Evolutionary conservation across 2,329 filamentous ascomycete genomes (phyloP).

Genomic region (Hymenoscyphus scutula): DNA sequence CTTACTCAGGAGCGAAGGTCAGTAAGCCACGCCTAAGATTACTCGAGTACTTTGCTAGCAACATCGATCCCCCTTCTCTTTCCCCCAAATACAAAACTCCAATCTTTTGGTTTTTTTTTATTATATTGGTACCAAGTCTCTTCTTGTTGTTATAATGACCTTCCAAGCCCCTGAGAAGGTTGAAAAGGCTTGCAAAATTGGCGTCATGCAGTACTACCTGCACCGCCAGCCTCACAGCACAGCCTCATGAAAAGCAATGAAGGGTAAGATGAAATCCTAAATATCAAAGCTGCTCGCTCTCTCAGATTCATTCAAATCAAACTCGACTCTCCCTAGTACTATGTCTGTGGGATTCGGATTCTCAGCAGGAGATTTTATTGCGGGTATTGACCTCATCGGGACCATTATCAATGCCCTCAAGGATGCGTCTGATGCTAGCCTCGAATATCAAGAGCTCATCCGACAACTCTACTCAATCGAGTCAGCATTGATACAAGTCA

Average conservation of each 20-base stretch:
- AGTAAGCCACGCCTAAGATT: too few relatives aligned
- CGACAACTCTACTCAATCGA: conserved; percentile 25
- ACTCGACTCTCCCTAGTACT: not conserved
- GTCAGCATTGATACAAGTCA: conserved; percentile 30
- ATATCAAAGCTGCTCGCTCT: not conserved
- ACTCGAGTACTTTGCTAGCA: too few relatives aligned
- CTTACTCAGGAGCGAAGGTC: too few relatives aligned
- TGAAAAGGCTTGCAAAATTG: not conserved
- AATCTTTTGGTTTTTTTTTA: too few relatives aligned
- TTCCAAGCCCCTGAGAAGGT: too few relatives aligned
- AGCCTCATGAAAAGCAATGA: not conserved
- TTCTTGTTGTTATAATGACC: too few relatives aligned
- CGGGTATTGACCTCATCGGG: conserved; percentile 26
- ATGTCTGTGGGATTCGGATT: conserved; percentile 21
- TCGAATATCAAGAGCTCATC: conserved; percentile 29
- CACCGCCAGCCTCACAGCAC: not conserved
- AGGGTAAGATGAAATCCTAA: not conserved
- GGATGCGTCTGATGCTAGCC: conserved; percentile 3
- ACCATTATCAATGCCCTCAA: conserved; percentile 25
- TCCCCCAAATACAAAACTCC: too few relatives aligned
- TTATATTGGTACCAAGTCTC: too few relatives aligned
- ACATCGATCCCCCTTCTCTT: too few relatives aligned
- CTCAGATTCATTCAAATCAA: not conserved
- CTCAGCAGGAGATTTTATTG: conserved; percentile 17
- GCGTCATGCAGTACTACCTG: not conserved